Evolutionary conservation across 169 alveolate genomes (phyloP), one percentile per base, ranked within the genome.

Genomic region (Miamiensis avidus): DNA sequence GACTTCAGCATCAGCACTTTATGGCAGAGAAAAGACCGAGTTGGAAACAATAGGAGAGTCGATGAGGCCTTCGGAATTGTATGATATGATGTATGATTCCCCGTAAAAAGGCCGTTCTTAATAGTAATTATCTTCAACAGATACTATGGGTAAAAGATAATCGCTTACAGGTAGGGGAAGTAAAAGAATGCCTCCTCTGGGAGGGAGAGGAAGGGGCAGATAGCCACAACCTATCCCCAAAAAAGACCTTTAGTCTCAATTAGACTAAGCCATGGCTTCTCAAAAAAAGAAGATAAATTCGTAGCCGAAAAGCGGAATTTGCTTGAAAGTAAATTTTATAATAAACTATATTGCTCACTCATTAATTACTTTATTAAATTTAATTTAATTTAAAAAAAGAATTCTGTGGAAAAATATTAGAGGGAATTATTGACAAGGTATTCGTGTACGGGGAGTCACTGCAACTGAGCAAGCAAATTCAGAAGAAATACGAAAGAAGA

Each of bases 401-500:
- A 29, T 34, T 79, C 30, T 79, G 84, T 30, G 34, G 65, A 20
- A 75, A 34, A 20, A 69, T 89, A 0, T 31, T 89, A 29, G 79
- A 85, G 28, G 78, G 75, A 20, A 31, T 89, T 0, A 81, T 89
- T 31, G 83, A 73, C 0, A 82, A 83, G 27, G 93, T 91, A 1
- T 76, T 69, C 32, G 74, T 78, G 64, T 81, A 73, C 77, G 93
- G 88, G 26, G 91, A 89, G 73, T 84, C 90, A 16, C 27, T 89
- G 20, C 31, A 77, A 27, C 49, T 85, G 27, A 87, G 90, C 0
- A 89, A 86, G 74, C 89, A 89, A 65, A 89, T 89, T 32, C 34
- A 89, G 79, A 29, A 82, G 75, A 89, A 89, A 16, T 89, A 69
- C 82, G 88, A 89, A 69, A 79, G 34, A 29, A 82, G 93, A 72